Conservation (phyloP, 495 filamentous ascomycete species). For the Penicillium taxi region DNA sequence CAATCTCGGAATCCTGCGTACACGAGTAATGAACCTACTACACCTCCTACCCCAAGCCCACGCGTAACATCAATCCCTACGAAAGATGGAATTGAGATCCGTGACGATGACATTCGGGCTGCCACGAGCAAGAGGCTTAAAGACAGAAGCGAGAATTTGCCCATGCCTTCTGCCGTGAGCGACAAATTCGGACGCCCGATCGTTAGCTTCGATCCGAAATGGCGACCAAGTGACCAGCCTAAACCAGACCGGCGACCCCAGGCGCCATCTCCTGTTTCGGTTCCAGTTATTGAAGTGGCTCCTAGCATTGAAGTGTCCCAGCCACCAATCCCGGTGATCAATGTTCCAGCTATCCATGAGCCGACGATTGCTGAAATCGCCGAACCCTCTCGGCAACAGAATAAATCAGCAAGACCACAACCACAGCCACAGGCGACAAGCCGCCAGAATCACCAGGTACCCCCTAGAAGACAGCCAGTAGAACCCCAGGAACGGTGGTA, state of each 20-base stretch:
- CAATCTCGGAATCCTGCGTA: conserved; percentile 71
- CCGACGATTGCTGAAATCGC: conserved; percentile 35
- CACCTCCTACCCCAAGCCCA: conserved; percentile 21
- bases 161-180: conserved; percentile 78
- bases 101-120: conserved; percentile 74
- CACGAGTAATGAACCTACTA: conserved; percentile 48
- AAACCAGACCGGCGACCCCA: conserved; percentile 14
- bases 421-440: conserved; percentile 21
- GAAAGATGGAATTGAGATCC: conserved; percentile 72
- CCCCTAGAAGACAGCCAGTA: conserved; percentile 17
- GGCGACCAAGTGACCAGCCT: conserved; percentile 52
- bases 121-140: conserved; percentile 86
- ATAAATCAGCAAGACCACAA: conserved; percentile 15
- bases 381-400: conserved; percentile 4
- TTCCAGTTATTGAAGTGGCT: conserved; percentile 22
- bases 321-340: conserved; percentile 54
- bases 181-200: conserved; percentile 79
- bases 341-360: conserved; percentile 45
- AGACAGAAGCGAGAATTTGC: conserved; percentile 76
- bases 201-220: conserved; percentile 81
- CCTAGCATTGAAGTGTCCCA: conserved; percentile 38
- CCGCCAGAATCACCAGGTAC: conserved; percentile 9
- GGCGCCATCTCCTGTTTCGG: conserved; percentile 33
- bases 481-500: conserved; percentile 29
- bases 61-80: conserved; percentile 28